Evolutionary conservation across 2,329 filamentous ascomycete genomes (phyloP).

Genomic region (Aspergillus pseudoterreus): DNA sequence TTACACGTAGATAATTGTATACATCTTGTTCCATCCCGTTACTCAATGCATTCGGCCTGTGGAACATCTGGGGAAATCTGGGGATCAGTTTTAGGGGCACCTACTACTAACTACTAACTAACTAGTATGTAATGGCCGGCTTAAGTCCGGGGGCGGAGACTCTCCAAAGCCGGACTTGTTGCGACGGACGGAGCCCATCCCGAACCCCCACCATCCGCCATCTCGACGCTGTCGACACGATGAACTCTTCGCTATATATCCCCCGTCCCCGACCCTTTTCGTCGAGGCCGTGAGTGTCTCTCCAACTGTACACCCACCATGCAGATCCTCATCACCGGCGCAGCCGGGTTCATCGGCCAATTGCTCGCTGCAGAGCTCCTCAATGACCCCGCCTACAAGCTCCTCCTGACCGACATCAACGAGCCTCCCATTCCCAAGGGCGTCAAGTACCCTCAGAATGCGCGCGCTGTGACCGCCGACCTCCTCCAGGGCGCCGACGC

Average conservation of each 20-base stretch:
- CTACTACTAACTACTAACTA: too few species aligned
- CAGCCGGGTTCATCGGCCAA: constrained; percentile 63
- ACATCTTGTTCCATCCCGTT: too few species aligned
- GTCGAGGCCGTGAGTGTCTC: background rate
- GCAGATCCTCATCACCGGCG: constrained; percentile 61
- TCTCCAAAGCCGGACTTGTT: constrained; percentile 27
- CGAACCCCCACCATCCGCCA: constrained; percentile 7
- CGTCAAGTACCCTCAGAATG: constrained; percentile 49
- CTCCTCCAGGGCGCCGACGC: constrained; percentile 44
- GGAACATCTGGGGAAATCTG: background rate
- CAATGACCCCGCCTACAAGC: constrained; percentile 42
- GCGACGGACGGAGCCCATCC: constrained; percentile 29
- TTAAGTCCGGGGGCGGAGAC: constrained; percentile 31
- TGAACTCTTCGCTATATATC: background rate
- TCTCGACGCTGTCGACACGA: background rate
- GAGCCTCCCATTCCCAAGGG: constrained; percentile 50
- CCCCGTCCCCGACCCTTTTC: background rate
- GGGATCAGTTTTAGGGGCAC: background rate
- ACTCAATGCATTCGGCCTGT: too few species aligned
- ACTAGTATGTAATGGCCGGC: constrained; percentile 6
- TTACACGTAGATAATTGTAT: too few species aligned
- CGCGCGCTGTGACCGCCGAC: constrained; percentile 50
- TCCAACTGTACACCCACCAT: constrained; percentile 20
- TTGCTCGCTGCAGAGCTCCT: constrained; percentile 56
- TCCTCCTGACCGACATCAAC: constrained; percentile 58